Evolutionary conservation across 2,329 filamentous ascomycete genomes (phyloP), one percentile per base, ranked within the genome.

Genomic region (Alternaria postmessia): DNA sequence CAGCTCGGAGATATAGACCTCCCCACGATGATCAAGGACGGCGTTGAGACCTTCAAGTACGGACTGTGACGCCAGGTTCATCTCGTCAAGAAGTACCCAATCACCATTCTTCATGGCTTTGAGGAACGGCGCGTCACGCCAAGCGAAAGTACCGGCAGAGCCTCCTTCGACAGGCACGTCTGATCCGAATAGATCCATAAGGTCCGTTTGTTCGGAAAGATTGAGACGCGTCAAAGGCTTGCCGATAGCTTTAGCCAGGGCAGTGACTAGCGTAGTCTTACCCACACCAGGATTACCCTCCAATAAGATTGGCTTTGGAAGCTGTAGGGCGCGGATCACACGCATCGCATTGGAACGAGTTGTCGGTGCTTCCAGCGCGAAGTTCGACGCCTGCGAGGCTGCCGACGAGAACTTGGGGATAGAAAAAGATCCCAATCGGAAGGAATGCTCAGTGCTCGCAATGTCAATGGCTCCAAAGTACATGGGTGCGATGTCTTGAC

Each of bases 201-300:
- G 82, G 78, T 99, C 95, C 0, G 96, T 99, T 80, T 99, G 95
- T 70, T 99, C 95, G 0, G 95, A 98, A 61, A 99, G 83, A 74
- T 99, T 99, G 79, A 99, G 97, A 70, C 95, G 87, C 0, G 93
- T 97, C 64, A 99, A 81, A 7, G 91, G 90, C 63, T 90, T 90
- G 5, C 94, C 93, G 65, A 92, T 91, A 4, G 90, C 89, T 67
- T 87, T 86, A 1, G 96, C 91, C 46, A 99, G 83, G 0, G 95
- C 94, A 46, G 91, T 90, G 22, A 99, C 88, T 14, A 99, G 85
- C 1, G 94, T 96, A 0, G 95, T 99, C 82, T 99, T 99, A 57
- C 95, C 95, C 22, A 99, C 95, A 75, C 95, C 95, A n/a, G 95
- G 95, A 69, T 92, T 97, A 36, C 96, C 95, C 81, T 99, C 95